Evolutionary conservation across 768 basidiomycete genomes (phyloP).

Genomic region (Crepidotus variabilis): DNA sequence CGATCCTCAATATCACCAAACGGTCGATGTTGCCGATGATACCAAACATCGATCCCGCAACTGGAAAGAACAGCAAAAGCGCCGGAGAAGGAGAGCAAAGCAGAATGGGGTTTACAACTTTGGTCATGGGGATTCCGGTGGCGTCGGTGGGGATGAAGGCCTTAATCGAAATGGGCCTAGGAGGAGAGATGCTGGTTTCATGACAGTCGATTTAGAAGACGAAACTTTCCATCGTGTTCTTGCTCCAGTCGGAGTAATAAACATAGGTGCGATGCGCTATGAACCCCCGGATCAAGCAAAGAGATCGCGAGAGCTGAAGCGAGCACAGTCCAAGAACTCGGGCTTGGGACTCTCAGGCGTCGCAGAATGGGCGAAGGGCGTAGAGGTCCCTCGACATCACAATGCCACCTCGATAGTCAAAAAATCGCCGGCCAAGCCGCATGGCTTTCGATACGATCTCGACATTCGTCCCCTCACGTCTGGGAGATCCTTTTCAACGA

Average conservation of each 20-base stretch:
- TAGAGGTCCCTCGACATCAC: neutral
- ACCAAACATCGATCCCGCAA: conserved; percentile 21
- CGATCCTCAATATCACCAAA: neutral
- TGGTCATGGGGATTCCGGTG: conserved; percentile 29
- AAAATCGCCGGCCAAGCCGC: neutral
- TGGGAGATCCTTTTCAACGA: conserved; percentile 46
- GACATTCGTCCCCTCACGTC: conserved; percentile 44
- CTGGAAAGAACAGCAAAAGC: conserved; percentile 26
- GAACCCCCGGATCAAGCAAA: neutral
- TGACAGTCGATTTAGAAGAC: conserved; percentile 44
- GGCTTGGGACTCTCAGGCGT: neutral
- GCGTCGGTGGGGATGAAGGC: conserved; percentile 30
- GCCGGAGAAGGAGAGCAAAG: conserved; percentile 22
- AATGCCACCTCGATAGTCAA: neutral
- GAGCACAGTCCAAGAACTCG: neutral
- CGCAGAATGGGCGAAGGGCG: neutral
- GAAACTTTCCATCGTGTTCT: conserved; percentile 37
- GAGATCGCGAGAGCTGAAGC: neutral
- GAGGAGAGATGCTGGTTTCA: conserved; percentile 20
- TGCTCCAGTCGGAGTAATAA: conserved; percentile 3
- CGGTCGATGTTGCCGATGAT: neutral
- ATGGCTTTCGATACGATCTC: conserved; percentile 38
- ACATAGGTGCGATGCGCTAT: conserved; percentile 2
- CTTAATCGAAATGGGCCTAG: conserved; percentile 5
- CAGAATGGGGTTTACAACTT: conserved; percentile 34